These are phyloP conservation scores for Alternaria sp. DNA, from an alignment of 2,329 filamentous ascomycete species.

Conservation along the genomic window DNA sequence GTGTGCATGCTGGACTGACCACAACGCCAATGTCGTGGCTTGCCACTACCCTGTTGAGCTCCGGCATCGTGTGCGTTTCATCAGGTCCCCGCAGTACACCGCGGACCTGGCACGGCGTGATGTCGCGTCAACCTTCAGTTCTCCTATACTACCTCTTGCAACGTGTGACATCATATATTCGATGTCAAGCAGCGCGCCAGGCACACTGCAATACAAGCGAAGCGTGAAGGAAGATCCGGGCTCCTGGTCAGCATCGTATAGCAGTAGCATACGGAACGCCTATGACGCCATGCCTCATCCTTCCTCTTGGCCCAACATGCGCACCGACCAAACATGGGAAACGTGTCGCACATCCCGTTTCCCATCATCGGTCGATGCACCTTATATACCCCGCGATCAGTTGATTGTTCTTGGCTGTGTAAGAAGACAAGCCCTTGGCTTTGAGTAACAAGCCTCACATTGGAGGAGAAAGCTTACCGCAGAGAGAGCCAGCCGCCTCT, in stretches of 20 bases:
- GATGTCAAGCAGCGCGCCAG: not conserved
- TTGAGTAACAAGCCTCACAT: conserved; percentile 20
- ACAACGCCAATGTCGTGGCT: not conserved
- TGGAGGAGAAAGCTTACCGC: conserved; percentile 22
- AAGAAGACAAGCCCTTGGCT: conserved; percentile 24
- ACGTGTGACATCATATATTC: not conserved
- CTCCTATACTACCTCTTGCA: not conserved
- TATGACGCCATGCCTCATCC: conserved; percentile 35
- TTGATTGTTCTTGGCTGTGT: conserved; percentile 19
- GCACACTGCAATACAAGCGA: not conserved
- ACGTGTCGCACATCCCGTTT: conserved; percentile 8
- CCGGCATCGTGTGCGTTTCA: not conserved
- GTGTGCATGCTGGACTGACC: not conserved
- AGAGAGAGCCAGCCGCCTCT: conserved; percentile 22
- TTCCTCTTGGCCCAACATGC: conserved; percentile 24
- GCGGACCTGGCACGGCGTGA: not conserved
- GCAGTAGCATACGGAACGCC: conserved; percentile 12
- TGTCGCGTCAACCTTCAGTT: not conserved
- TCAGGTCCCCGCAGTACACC: not conserved
- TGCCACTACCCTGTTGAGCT: not conserved
- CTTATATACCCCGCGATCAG: conserved; percentile 14
- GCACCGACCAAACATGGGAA: conserved; percentile 17
- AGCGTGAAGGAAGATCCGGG: not conserved
- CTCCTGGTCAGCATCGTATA: not conserved
- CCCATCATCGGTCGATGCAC: conserved; percentile 22